These are phyloP conservation scores for Ceratobasidium sp. DNA, from an alignment of 1,284 basidiomycete species.

Conservation along the genomic window DNA sequence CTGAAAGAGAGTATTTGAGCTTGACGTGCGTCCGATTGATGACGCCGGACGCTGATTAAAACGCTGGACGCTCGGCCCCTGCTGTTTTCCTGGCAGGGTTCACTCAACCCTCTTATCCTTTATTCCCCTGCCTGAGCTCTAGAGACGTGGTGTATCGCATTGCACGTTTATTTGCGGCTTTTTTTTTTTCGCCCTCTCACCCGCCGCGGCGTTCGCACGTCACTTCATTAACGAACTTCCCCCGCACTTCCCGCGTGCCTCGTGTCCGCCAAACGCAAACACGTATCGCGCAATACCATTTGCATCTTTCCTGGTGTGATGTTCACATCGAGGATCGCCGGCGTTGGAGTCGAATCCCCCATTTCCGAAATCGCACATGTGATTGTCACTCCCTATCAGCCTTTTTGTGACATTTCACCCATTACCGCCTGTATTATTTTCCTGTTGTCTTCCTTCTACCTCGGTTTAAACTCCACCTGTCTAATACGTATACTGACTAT, in stretches of 20 bases:
- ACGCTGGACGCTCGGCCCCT: neutral
- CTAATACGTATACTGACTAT: neutral
- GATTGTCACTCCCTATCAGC: neutral
- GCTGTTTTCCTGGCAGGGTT: neutral
- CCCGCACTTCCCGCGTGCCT: neutral
- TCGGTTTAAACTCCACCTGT: neutral
- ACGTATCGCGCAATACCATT: neutral
- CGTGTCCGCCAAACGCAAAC: slow-evolving; percentile 25
- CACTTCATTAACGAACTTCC: neutral
- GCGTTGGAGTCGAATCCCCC: neutral
- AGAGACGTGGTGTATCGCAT: neutral
- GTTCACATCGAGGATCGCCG: neutral
- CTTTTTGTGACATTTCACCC: neutral
- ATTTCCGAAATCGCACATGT: neutral
- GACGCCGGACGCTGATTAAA: slow-evolving; percentile 6
- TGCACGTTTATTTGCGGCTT: slow-evolving; percentile 8
- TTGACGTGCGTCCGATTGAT: slow-evolving; percentile 14
- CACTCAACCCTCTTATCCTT: neutral
- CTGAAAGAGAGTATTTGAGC: slow-evolving; percentile 23
- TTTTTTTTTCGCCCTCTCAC: neutral
- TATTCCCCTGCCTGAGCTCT: neutral
- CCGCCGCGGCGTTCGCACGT: neutral
- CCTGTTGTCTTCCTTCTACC: neutral
- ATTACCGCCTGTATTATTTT: neutral
- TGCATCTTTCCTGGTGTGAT: slow-evolving; percentile 32